Percentiles rank a stretch among this genome's conserved stretches.
Evolutionary conservation across 2,329 filamentous ascomycete genomes (phyloP).

Genomic region (Aurifilum marmelostoma): DNA sequence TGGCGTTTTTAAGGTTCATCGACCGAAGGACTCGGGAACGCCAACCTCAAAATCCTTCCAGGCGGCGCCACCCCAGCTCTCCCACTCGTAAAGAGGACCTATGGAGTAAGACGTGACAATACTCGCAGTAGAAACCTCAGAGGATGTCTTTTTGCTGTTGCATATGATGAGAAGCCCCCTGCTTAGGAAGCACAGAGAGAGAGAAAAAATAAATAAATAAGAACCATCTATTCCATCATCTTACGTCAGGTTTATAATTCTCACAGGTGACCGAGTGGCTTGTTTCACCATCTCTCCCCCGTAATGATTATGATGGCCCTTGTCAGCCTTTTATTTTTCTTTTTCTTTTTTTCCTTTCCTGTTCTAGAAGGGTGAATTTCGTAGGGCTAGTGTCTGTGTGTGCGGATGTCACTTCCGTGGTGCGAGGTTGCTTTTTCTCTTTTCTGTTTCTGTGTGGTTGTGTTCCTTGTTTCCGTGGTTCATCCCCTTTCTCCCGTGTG

Average conservation of each 20-base stretch:
- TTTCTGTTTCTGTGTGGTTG: no score
- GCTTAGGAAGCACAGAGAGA: no score
- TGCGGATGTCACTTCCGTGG: background rate
- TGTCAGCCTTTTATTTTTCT: background rate
- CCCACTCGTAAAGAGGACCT: no score
- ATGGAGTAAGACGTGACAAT: no score
- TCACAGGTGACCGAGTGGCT: background rate
- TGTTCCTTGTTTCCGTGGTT: background rate
- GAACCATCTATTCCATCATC: background rate
- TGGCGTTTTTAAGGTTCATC: background rate
- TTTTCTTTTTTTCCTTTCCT: background rate
- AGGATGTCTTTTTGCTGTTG: background rate
- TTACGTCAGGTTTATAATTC: background rate
- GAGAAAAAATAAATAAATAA: no score
- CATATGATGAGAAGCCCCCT: background rate
- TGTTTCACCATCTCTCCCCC: background rate
- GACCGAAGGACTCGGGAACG: background rate
- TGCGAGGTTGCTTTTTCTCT: background rate
- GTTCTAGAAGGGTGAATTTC: background rate
- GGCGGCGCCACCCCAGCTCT: no score
- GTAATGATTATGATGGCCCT: background rate
- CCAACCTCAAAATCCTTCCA: background rate
- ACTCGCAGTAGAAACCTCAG: background rate
- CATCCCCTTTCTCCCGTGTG: background rate
- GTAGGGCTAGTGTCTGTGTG: background rate